Conservation (phyloP, 2,329 filamentous ascomycete genomes). For the Aureobasidium sp. region DNA sequence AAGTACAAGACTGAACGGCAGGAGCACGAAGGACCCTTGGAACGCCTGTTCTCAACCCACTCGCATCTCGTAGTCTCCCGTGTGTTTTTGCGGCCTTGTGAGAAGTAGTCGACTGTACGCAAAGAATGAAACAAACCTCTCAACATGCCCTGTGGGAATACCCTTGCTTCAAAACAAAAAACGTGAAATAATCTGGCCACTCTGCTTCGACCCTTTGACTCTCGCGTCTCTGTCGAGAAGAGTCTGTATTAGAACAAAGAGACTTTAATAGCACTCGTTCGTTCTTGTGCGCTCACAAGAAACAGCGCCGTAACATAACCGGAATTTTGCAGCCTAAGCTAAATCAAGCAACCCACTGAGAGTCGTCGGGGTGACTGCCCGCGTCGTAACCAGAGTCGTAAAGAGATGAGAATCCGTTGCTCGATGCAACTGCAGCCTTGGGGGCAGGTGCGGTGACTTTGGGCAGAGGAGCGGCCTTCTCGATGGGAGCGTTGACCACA, state of each 20-base stretch:
- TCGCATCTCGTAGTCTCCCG: neutral
- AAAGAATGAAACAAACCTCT: neutral
- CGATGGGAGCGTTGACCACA: constrained; percentile 7
- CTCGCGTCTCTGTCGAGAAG: neutral
- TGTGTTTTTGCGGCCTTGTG: neutral
- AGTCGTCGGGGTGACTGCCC: constrained; percentile 27
- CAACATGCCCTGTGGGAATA: constrained; percentile 6
- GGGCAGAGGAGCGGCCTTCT: constrained; percentile 9
- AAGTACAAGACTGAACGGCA: neutral
- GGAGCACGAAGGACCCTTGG: neutral
- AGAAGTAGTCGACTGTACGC: neutral
- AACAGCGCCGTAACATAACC: neutral
- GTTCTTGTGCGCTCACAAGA: neutral
- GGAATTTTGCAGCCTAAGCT: neutral
- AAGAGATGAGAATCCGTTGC: constrained; percentile 14
- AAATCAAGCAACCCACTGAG: constrained; percentile 26
- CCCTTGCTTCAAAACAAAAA: neutral
- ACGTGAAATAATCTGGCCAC: neutral
- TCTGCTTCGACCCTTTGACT: neutral
- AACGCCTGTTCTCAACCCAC: neutral
- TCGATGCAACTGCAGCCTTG: constrained; percentile 1
- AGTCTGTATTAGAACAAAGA: neutral
- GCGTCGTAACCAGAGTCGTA: constrained; percentile 13
- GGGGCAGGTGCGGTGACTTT: constrained; percentile 8
- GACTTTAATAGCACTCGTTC: neutral